Evolutionary conservation across 345 rosid genomes (phyloP).

Genomic region (Cardamine resedifolia): DNA sequence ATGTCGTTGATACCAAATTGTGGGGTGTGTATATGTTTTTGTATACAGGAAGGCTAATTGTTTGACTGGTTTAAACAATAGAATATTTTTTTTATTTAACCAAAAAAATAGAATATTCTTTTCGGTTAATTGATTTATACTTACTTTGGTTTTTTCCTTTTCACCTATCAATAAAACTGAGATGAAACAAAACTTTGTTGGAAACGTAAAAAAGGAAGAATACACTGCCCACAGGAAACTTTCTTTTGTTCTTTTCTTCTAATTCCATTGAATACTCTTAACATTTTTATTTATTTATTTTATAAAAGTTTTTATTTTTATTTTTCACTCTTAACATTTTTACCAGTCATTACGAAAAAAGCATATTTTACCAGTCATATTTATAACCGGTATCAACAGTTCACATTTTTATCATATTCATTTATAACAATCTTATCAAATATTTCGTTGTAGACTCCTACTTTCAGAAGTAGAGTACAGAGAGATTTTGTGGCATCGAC

Average conservation of each 20-base stretch:
- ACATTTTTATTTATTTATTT: too few species aligned
- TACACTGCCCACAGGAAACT: too few species aligned
- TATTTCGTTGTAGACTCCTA: neutral
- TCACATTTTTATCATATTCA: neutral
- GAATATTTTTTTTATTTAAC: too few species aligned
- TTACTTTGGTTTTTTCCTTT: neutral
- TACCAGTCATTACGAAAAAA: neutral
- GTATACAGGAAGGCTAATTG: neutral
- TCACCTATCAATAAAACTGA: neutral
- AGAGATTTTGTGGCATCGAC: neutral
- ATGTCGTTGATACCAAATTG: neutral
- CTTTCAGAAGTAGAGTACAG: conserved; percentile 14
- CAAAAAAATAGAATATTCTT: neutral
- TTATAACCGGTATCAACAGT: too few species aligned
- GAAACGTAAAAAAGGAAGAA: too few species aligned
- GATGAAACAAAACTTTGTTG: neutral
- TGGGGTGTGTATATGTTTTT: neutral
- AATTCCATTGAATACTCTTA: neutral
- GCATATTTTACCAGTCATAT: neutral
- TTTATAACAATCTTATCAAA: conserved; percentile 17
- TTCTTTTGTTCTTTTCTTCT: too few species aligned
- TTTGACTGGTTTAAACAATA: neutral
- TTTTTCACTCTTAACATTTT: too few species aligned
- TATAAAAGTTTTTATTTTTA: too few species aligned
- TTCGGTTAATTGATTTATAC: neutral